Evolutionary conservation across 2,329 filamentous ascomycete genomes (phyloP).

Genomic region (Cordyceps fumosorosea): DNA sequence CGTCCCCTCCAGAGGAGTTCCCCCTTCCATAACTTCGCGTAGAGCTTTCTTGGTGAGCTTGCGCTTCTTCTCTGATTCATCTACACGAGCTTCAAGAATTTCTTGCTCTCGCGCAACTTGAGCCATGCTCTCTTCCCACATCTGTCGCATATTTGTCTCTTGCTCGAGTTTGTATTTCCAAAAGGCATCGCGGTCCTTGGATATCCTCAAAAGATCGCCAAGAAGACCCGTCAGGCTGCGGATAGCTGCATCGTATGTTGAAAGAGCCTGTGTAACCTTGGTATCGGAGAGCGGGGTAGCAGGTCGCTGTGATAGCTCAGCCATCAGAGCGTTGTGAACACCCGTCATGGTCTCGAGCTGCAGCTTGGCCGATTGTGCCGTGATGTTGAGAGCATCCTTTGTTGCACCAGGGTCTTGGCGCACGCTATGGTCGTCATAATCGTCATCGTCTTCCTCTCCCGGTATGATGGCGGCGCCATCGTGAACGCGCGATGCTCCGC

Average conservation of each 20-base stretch:
- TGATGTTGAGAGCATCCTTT: constrained; percentile 95
- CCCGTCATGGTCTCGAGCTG: constrained; percentile 86
- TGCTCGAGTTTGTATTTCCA: constrained; percentile 94
- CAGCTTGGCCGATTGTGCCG: constrained; percentile 86
- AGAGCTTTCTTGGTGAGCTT: constrained; percentile 84
- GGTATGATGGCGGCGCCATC: constrained; percentile 30
- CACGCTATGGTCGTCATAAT: constrained; percentile 67
- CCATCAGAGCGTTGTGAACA: constrained; percentile 74
- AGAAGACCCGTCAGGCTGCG: constrained; percentile 79
- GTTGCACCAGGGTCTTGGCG: constrained; percentile 66
- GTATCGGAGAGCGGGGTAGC: constrained; percentile 68
- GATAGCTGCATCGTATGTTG: constrained; percentile 84
- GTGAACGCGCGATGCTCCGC: constrained; percentile 31
- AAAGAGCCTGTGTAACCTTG: constrained; percentile 67
- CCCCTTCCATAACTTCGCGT: constrained; percentile 69
- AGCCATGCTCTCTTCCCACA: constrained; percentile 99
- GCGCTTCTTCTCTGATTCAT: constrained; percentile 83
- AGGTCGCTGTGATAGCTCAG: constrained; percentile 61
- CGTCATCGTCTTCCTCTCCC: constrained; percentile 62
- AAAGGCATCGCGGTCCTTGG: constrained; percentile 86
- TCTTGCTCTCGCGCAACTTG: constrained; percentile 94
- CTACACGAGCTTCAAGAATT: constrained; percentile 77
- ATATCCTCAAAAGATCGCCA: constrained; percentile 83
- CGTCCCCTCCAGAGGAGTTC: constrained; percentile 29
- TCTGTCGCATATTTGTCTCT: constrained; percentile 81